phyloP scores from a whole-genome alignment of 2,329 filamentous ascomycete genomes.

The Verticillium nonalfalfae region DNA sequence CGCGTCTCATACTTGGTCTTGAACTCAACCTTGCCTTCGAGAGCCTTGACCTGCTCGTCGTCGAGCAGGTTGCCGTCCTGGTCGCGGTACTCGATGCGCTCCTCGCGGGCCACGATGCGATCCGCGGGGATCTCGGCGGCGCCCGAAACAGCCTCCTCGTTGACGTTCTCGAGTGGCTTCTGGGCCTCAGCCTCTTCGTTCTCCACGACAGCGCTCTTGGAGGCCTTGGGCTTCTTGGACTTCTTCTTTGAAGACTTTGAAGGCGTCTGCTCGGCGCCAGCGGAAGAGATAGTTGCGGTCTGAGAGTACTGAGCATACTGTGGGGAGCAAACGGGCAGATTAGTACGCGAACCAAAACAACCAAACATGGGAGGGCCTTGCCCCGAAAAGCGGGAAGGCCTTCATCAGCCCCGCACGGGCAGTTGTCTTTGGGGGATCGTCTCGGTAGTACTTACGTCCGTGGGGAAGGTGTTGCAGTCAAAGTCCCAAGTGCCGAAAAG shows the following conservation, averaged over 20 bases:
- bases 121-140: conserved; percentile 41
- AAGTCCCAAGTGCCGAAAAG: conserved; percentile 90
- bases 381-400: background rate
- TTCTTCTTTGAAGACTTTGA: background rate
- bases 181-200: conserved; percentile 7
- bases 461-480: conserved; percentile 92
- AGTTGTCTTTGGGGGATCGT: conserved; percentile 28
- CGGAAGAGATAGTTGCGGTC: conserved; percentile 3
- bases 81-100: conserved; percentile 90
- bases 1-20: conserved; percentile 94
- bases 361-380: background rate
- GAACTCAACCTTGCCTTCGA: conserved; percentile 92
- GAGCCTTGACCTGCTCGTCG: conserved; percentile 72
- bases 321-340: background rate
- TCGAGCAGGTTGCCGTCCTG: conserved; percentile 86
- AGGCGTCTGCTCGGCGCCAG: background rate
- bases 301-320: conserved; percentile 9
- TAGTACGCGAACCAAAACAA: background rate
- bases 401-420: conserved; percentile 16
- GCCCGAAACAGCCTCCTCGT: conserved; percentile 34
- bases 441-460: conserved; percentile 61
- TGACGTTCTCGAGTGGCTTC: conserved; percentile 17
- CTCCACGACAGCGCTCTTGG: background rate
- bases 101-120: conserved; percentile 54
- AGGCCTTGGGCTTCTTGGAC: background rate